Conservation (phyloP, 2,329 filamentous ascomycete species). For the Calonectria pteridis region DNA sequence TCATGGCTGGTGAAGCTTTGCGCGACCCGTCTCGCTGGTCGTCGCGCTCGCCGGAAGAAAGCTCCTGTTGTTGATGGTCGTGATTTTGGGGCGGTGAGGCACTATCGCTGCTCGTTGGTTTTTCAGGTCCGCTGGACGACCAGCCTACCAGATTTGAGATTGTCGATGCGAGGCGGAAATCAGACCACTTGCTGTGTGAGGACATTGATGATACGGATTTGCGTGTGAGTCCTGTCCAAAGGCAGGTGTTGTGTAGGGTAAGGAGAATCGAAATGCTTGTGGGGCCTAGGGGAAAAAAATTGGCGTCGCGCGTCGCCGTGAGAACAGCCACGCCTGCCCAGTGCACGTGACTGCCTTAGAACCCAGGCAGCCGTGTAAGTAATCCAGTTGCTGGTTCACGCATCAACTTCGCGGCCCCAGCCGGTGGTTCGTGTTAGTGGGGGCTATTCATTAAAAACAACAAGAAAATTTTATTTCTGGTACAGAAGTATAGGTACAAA, state of each 20-base stretch:
- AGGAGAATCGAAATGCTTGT: conserved; percentile 40
- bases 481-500: conserved; percentile 29
- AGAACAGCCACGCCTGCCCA: conserved; percentile 16
- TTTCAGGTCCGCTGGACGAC: conserved; percentile 43
- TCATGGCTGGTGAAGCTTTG: conserved; percentile 31
- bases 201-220: conserved; percentile 43
- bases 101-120: conserved; percentile 36
- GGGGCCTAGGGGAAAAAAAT: conserved; percentile 46
- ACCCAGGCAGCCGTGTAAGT: conserved; percentile 33
- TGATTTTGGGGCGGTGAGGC: conserved; percentile 26
- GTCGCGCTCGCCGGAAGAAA: conserved; percentile 31
- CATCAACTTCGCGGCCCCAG: not conserved
- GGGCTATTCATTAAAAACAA: not conserved
- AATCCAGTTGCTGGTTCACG: not conserved
- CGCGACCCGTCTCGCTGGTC: conserved; percentile 31
- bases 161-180: conserved; percentile 49
- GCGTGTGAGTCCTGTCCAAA: conserved; percentile 35
- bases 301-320: conserved; percentile 35
- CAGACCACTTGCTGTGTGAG: conserved; percentile 49
- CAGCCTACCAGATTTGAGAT: conserved; percentile 47
- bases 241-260: conserved; percentile 42
- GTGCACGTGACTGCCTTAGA: conserved; percentile 34
- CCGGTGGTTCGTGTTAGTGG: conserved; percentile 6
- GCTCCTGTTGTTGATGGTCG: conserved; percentile 35
- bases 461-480: conserved; percentile 14